A percentile compares a stretch with the other conserved stretches of the same genome.
These are phyloP conservation scores for Ormosia emarginata DNA, from an alignment of 306 rosid species.

Conservation along the genomic window DNA sequence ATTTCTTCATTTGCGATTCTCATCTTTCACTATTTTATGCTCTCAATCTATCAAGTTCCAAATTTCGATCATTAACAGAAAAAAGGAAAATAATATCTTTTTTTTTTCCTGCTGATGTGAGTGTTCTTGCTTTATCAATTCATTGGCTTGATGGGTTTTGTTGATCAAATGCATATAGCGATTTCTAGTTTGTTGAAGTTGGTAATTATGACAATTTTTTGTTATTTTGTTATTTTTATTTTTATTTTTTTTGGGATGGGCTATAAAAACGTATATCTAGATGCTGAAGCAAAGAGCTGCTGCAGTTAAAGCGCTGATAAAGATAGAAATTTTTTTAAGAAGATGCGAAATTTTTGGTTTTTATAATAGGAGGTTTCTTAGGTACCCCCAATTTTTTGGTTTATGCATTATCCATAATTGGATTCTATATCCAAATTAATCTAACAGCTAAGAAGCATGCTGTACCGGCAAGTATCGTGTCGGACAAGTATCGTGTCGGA, in stretches of 20 bases:
- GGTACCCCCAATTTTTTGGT: background rate
- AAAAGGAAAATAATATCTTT: background rate
- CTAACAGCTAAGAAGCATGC: background rate
- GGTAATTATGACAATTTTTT: background rate
- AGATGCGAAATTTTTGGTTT: background rate
- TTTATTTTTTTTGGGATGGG: background rate
- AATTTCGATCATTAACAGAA: background rate
- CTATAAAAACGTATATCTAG: background rate
- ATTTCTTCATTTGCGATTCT: background rate
- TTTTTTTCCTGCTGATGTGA: background rate
- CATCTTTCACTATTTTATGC: background rate
- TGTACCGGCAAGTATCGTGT: background rate
- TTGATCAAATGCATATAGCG: slow-evolving; percentile 7
- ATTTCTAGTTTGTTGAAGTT: slow-evolving; percentile 3
- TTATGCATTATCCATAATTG: background rate
- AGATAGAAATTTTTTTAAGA: background rate
- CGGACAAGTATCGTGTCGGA: background rate
- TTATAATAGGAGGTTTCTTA: background rate
- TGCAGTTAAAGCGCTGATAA: background rate
- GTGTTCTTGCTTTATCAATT: background rate
- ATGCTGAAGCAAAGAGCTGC: background rate
- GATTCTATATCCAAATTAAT: slow-evolving; percentile 5
- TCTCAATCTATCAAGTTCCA: background rate
- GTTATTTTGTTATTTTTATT: too few relatives aligned
- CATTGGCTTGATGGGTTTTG: background rate